phyloP scores from a whole-genome alignment of 2,329 filamentous ascomycete genomes.

The Aulographum hederae region DNA sequence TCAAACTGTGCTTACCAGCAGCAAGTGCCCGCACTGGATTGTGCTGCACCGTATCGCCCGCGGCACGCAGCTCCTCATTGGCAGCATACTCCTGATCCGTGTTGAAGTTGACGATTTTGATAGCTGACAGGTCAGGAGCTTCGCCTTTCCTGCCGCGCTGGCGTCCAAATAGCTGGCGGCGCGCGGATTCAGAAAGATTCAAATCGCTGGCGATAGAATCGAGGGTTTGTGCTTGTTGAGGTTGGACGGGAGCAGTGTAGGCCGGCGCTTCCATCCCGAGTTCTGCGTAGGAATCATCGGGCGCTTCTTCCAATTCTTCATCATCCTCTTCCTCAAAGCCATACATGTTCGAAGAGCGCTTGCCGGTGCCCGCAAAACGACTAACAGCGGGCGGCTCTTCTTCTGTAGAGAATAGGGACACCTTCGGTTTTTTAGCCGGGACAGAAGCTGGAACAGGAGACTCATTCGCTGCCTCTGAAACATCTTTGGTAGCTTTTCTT shows the following conservation, averaged over 20 bases:
- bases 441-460: not conserved
- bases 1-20: constrained; percentile 76
- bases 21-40: constrained; percentile 70
- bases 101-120: constrained; percentile 71
- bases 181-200: constrained; percentile 57
- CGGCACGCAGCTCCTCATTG: constrained; percentile 59
- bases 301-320: constrained; percentile 1
- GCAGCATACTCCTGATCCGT: constrained; percentile 72
- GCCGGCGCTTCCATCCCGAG: too few relatives aligned
- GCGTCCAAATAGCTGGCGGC: constrained; percentile 74
- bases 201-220: constrained; percentile 58
- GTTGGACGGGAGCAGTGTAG: too few relatives aligned
- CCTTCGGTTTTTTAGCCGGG: constrained; percentile 32
- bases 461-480: not conserved
- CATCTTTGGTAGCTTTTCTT: constrained; percentile 2
- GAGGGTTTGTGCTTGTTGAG: constrained; percentile 47
- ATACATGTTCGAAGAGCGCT: not conserved
- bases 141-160: constrained; percentile 22
- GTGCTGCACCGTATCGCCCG: constrained; percentile 52
- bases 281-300: not conserved
- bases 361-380: constrained; percentile 1
- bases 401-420: constrained; percentile 49
- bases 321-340: constrained; percentile 1
- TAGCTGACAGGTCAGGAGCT: constrained; percentile 26
- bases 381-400: constrained; percentile 14